Evolutionary conservation across 2,329 filamentous ascomycete genomes (phyloP), one percentile per base, ranked within the genome.

Genomic region (Calcarisporium arbuscula): DNA sequence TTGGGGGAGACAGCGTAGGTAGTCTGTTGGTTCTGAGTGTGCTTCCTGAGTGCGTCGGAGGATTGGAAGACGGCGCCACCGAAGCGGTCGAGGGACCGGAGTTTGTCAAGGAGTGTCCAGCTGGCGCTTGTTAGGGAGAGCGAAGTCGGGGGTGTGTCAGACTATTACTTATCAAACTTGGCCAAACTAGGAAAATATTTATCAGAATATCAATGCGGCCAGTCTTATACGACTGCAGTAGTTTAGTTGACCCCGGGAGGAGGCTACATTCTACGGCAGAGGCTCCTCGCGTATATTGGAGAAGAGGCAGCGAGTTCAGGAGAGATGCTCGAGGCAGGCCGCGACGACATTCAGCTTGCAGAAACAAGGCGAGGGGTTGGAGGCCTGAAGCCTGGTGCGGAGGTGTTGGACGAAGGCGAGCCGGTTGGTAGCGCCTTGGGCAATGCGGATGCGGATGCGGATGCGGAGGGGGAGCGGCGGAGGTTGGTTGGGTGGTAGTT

Each of bases 21-120:
- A n/a, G n/a, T n/a, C n/a, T n/a, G n/a, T 42, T 2, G 41, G 29
- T 3, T 45, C 33, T 4, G 50, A 47, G 4, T 39, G 43, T 3
- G 45, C 45, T 29, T 62, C 58, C 29, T 62, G 14, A 61, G 42
- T 2, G 59, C 56, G 30, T 62, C 56, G 14, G 60, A 44, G 7
- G 57, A 53, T 34, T 62, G 59, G 4, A 62, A 53, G 19, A 61
- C 48, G 31, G 62, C 59, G 18, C 57, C 57, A 27, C 49, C 49
- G 19, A 59, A 51, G 3, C 31, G 38, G 8, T 47, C 48, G 5
- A 61, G 39, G n/a, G n/a, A n/a, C n/a, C n/a, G n/a, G 15, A 32
- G 29, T 25, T 36, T n/a, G 5, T 29, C 28, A 6, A 40, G 30
- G 8, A 32, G 21, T 7, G 41, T 21, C 39, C 39, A 42, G 21